Conservation (phyloP, 2,329 filamentous ascomycete species). For the Exophiala dermatitidis region DNA sequence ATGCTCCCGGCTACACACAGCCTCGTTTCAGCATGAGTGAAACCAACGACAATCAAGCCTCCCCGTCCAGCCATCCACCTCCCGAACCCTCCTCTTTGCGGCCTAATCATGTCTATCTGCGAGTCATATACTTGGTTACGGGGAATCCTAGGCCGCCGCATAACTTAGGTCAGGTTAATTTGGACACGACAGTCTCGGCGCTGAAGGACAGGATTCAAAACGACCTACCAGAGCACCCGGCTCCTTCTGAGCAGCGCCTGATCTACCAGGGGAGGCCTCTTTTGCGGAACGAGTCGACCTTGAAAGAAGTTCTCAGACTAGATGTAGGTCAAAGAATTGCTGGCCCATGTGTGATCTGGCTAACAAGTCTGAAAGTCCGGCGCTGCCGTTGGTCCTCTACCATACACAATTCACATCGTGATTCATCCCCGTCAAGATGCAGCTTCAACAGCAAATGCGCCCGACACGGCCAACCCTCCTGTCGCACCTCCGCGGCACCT, state of each 20-base stretch:
- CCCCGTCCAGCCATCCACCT: not conserved
- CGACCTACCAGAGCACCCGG: constrained; percentile 42
- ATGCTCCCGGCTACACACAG: no score
- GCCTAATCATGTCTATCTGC: constrained; percentile 22
- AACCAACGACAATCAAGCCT: not conserved
- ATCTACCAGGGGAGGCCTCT: constrained; percentile 53
- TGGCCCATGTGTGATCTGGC: not conserved
- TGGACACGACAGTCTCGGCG: constrained; percentile 43
- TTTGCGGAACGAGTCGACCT: constrained; percentile 41
- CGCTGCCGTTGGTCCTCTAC: constrained; percentile 12
- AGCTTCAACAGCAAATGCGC: not conserved
- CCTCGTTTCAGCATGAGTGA: not conserved
- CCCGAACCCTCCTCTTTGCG: not conserved
- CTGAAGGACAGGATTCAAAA: constrained; percentile 49
- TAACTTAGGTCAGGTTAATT: constrained; percentile 31
- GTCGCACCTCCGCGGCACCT: not conserved
- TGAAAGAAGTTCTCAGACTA: constrained; percentile 46
- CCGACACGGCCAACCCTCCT: not conserved
- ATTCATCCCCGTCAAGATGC: constrained; percentile 11
- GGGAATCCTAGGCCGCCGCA: constrained; percentile 24
- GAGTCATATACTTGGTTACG: constrained; percentile 22
- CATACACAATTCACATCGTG: constrained; percentile 25
- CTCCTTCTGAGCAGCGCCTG: constrained; percentile 46
- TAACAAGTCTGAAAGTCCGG: constrained; percentile 2
- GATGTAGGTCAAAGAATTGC: constrained; percentile 36